Conservation (phyloP, 129 eudicot species). For the Arctium lappa region DNA sequence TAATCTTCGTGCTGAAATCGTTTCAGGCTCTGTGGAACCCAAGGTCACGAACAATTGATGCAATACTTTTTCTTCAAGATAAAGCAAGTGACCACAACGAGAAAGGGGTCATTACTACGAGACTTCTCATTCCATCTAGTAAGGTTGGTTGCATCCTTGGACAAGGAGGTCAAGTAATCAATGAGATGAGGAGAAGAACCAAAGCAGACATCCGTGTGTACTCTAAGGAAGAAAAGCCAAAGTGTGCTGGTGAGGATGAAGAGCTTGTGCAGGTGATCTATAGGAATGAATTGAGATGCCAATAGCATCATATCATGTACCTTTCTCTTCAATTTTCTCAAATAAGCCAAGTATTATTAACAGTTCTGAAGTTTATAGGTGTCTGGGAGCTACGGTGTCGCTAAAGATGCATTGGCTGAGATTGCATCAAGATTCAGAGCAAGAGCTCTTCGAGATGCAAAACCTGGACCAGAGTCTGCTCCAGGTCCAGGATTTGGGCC, state of each 20-base stretch:
- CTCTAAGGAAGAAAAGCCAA: slow-evolving; percentile 75
- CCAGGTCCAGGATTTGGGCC: slow-evolving; percentile 38
- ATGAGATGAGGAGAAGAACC: slow-evolving; percentile 88
- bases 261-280: slow-evolving; percentile 81
- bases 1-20: slow-evolving; percentile 7
- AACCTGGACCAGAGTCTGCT: slow-evolving; percentile 48
- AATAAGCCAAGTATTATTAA: background rate
- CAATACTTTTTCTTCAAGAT: slow-evolving; percentile 72
- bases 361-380: slow-evolving; percentile 34
- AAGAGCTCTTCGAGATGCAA: slow-evolving; percentile 67
- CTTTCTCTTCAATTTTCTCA: background rate
- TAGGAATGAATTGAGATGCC: background rate
- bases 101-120: slow-evolving; percentile 56
- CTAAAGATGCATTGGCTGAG: slow-evolving; percentile 74
- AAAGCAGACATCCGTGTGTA: slow-evolving; percentile 76
- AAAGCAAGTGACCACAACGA: slow-evolving; percentile 65
- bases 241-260: slow-evolving; percentile 72
- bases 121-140: slow-evolving; percentile 72
- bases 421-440: slow-evolving; percentile 70
- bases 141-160: slow-evolving; percentile 91
- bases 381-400: slow-evolving; percentile 61
- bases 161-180: slow-evolving; percentile 81
- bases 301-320: background rate
- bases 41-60: slow-evolving; percentile 81
- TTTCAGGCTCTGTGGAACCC: slow-evolving; percentile 58